Evolutionary conservation across 1,284 basidiomycete species (phyloP).

Genomic region (Anthracocystis walkeri): DNA sequence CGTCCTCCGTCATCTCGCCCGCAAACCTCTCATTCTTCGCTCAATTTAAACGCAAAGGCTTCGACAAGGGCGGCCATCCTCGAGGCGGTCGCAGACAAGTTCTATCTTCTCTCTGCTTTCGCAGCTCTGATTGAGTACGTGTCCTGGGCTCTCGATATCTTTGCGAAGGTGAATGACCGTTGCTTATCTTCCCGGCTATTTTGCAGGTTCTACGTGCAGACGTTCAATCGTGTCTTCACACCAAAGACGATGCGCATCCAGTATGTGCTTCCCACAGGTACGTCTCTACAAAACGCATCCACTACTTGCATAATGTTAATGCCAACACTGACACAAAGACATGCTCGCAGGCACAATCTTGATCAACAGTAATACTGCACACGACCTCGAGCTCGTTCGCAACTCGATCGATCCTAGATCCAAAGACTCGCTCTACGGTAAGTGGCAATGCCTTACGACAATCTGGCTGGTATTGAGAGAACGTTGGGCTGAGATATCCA

Average conservation of each 20-base stretch:
- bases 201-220: constrained; percentile 82
- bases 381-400: constrained; percentile 83
- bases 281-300: too few species aligned
- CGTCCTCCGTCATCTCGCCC: constrained; percentile 77
- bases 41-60: constrained; percentile 33
- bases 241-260: constrained; percentile 80
- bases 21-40: constrained; percentile 56
- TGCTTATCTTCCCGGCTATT: constrained; percentile 76
- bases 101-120: constrained; percentile 85
- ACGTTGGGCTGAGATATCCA: not conserved
- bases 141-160: not conserved
- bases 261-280: constrained; percentile 78
- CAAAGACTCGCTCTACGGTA: constrained; percentile 47
- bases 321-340: not conserved
- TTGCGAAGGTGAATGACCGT: not conserved
- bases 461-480: too few species aligned
- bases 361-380: constrained; percentile 87
- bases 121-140: constrained; percentile 83
- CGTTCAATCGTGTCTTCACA: constrained; percentile 75
- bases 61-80: constrained; percentile 43
- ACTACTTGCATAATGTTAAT: not conserved
- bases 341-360: constrained; percentile 78
- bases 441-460: not conserved
- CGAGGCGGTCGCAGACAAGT: constrained; percentile 73
- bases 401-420: constrained; percentile 44